phyloP scores from a whole-genome alignment of 2,329 filamentous ascomycete species.

The Xylariaceae sp. region DNA sequence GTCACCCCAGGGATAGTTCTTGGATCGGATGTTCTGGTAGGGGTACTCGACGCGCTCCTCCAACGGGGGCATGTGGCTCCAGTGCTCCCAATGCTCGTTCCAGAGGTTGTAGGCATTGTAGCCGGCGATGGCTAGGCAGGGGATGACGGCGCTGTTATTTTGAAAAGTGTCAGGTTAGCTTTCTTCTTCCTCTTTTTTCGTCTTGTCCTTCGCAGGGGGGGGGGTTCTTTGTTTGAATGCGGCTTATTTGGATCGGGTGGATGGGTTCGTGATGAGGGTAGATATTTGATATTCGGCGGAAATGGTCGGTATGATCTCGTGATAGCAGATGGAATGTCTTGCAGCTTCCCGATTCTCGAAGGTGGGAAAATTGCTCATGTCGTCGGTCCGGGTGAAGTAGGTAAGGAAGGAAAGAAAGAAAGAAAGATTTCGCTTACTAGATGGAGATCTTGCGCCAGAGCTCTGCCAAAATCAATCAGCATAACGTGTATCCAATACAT shows the following conservation, averaged over 20 bases:
- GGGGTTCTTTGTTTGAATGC: background rate
- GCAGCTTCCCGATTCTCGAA: too few relatives aligned
- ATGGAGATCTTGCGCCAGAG: conserved; percentile 95
- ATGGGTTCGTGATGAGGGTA: too few relatives aligned
- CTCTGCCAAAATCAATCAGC: conserved; percentile 52
- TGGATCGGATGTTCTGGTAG: conserved; percentile 96
- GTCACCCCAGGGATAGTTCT: conserved; percentile 93
- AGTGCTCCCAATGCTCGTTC: conserved; percentile 97
- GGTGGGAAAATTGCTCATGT: background rate
- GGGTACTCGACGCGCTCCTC: conserved; percentile 92
- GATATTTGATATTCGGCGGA: too few relatives aligned
- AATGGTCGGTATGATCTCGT: too few relatives aligned
- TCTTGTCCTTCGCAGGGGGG: too few relatives aligned
- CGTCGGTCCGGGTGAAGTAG: background rate
- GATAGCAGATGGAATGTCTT: too few relatives aligned
- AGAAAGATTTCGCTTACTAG: conserved; percentile 66
- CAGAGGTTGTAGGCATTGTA: conserved; percentile 89
- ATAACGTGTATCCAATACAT: conserved; percentile 10
- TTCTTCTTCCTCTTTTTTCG: conserved; percentile 3
- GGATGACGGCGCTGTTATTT: conserved; percentile 63
- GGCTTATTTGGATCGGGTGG: too few relatives aligned
- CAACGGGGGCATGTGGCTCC: conserved; percentile 75
- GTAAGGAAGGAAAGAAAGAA: too few relatives aligned
- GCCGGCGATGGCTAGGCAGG: conserved; percentile 64
- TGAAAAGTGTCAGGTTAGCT: conserved; percentile 1